phyloP scores from a whole-genome alignment of 2,329 filamentous ascomycete genomes.

The Alternaria sp. region DNA sequence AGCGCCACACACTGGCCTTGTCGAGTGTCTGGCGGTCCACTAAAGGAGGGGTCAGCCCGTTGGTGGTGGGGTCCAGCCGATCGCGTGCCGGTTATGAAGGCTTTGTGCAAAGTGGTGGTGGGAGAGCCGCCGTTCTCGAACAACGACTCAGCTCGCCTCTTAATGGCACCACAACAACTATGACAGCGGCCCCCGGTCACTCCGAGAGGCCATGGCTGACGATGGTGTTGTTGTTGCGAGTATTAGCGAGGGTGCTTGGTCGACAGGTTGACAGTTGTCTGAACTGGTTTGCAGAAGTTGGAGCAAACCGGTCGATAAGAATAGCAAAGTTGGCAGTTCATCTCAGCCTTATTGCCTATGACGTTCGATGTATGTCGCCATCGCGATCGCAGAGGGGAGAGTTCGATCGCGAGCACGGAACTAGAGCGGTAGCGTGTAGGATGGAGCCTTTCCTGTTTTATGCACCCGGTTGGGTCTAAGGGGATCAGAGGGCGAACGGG shows the following conservation, averaged over 20 bases:
- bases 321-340: constrained; percentile 36
- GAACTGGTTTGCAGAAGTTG: constrained; percentile 16
- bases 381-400: constrained; percentile 38
- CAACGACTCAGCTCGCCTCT: constrained; percentile 39
- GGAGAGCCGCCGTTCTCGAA: constrained; percentile 42
- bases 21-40: constrained; percentile 33
- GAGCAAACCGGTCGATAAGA: constrained; percentile 11
- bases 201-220: constrained; percentile 30
- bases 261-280: constrained; percentile 18
- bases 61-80: constrained; percentile 46
- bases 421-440: constrained; percentile 36
- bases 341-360: constrained; percentile 39
- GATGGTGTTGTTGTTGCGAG: constrained; percentile 19
- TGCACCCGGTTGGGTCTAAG: constrained; percentile 35
- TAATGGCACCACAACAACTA: constrained; percentile 18
- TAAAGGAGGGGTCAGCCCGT: constrained; percentile 45
- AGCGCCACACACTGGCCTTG: constrained; percentile 40
- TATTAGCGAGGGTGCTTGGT: constrained; percentile 4
- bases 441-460: constrained; percentile 42
- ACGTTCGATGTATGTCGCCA: constrained; percentile 39
- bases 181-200: constrained; percentile 36
- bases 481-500: constrained; percentile 41
- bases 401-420: constrained; percentile 39
- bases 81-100: constrained; percentile 36
- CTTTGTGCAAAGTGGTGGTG: constrained; percentile 43